Base-by-base conservation (phyloP, 768 basidiomycete genomes). In the Termitomyces sp. region DNA sequence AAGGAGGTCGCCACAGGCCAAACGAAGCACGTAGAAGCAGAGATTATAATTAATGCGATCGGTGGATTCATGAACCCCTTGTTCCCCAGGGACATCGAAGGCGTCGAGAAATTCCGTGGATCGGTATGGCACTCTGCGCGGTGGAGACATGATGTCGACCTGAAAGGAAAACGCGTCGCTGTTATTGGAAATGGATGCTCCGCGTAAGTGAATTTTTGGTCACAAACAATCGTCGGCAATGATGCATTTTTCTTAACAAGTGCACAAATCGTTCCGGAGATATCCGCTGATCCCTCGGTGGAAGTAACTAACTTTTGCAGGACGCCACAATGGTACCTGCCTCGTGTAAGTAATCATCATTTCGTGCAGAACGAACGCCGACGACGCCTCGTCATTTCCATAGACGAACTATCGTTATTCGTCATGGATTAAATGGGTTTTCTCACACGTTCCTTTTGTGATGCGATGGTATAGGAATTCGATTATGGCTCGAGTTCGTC, bases 181-280 rank as follows among this genome's bases (percentile, higher is more conserved):
- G 80, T 87, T 14, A 80, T 87, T 64, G 86, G 85, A 39, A 86
- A 86, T 64, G 86, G 84, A 4, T 85, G 80, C 60, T 83, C 82
- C 42, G 84, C 78, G 78, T 84, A 64, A 63, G 77, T 74, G 54
- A 48, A 27, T 42, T 4, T 40, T 42, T 57, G n/a, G n/a, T n/a
- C n/a, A n/a, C n/a, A n/a, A 60, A n/a, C 37, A 20, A 8, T 39
- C 9, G 43, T 52, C 26, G n/a, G 18, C 7, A 20, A 63, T 36
- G 12, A 56, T 39, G 49, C 9, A 18, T 59, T 20, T 42, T 20
- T 36, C 30, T 32, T 40, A 32, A 14, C 37, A 67, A 86, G 86
- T 20, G 82, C 85, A 6, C 86, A 89, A 66, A 77, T 85, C 45
- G 67, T 85, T n/a, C 82, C 84, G 12, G 64, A 74, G 58, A 83